A percentile compares a stretch with the other conserved stretches of the same genome.
phyloP scores from a whole-genome alignment of 2,329 filamentous ascomycete species.

The Xylariaceae sp. region DNA sequence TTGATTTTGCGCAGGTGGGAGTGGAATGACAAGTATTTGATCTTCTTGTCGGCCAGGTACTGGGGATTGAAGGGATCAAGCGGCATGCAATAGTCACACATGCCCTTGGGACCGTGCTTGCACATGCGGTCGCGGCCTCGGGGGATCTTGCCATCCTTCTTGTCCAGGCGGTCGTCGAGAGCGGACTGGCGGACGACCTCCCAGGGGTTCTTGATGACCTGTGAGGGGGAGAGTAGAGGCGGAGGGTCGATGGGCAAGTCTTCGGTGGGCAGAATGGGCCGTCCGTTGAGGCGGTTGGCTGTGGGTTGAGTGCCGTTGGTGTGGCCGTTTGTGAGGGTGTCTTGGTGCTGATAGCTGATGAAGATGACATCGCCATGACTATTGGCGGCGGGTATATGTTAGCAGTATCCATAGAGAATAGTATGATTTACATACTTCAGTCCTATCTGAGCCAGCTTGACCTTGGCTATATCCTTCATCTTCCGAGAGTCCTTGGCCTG shows the following conservation, averaged over 20 bases:
- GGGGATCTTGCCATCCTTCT: slow-evolving; percentile 66
- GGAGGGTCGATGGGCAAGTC: slow-evolving; percentile 60
- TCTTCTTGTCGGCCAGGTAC: slow-evolving; percentile 92
- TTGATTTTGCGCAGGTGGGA: slow-evolving; percentile 93
- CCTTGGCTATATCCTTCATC: slow-evolving; percentile 54
- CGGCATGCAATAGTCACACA: slow-evolving; percentile 99
- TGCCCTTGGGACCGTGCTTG: slow-evolving; percentile 90
- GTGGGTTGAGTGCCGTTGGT: slow-evolving; percentile 33
- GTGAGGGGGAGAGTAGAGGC: slow-evolving; percentile 50
- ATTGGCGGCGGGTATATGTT: slow-evolving; percentile 12
- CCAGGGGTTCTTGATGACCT: slow-evolving; percentile 83
- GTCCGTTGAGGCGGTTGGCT: slow-evolving; percentile 71
- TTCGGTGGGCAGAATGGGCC: slow-evolving; percentile 66
- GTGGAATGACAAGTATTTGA: slow-evolving; percentile 97
- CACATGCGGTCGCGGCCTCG: slow-evolving; percentile 57
- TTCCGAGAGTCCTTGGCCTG: slow-evolving; percentile 54
- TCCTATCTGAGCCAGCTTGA: slow-evolving; percentile 56
- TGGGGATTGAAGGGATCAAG: slow-evolving; percentile 88
- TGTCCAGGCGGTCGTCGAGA: slow-evolving; percentile 83
- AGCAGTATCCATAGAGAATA: not conserved
- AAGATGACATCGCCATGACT: slow-evolving; percentile 92
- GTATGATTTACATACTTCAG: slow-evolving; percentile 44
- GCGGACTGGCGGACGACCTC: slow-evolving; percentile 84
- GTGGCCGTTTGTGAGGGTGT: slow-evolving; percentile 34
- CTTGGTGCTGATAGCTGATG: slow-evolving; percentile 68